Conservation (phyloP, 2,329 filamentous ascomycete species). For the Ploettnerulaceae sp. region DNA sequence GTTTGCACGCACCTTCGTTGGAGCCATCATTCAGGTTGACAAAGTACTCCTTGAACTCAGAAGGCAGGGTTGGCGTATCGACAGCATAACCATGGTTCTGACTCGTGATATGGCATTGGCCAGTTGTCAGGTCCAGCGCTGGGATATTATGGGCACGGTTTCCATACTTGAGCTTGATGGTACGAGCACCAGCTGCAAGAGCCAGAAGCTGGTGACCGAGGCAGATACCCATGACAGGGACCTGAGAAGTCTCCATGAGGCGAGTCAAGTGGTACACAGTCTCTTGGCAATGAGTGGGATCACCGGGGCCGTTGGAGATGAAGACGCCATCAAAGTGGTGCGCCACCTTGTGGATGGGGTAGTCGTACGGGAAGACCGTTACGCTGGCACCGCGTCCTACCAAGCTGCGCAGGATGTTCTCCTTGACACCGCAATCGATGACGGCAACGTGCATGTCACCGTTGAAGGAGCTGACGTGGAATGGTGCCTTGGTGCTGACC, state of each 20-base stretch:
- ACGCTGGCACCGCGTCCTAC: conserved; percentile 88
- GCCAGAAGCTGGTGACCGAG: conserved; percentile 95
- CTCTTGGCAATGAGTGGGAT: conserved; percentile 92
- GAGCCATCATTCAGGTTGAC: conserved; percentile 96
- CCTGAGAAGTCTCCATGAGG: conserved; percentile 83
- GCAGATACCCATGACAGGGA: conserved; percentile 97
- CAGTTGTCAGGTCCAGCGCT: conserved; percentile 87
- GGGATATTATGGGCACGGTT: conserved; percentile 99
- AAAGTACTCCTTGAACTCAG: conserved; percentile 96
- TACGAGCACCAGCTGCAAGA: conserved; percentile 79
- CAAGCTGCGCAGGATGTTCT: conserved; percentile 96
- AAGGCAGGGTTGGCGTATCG: conserved; percentile 73
- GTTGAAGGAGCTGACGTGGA: conserved; percentile 81
- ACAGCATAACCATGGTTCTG: conserved; percentile 99
- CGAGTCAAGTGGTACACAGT: conserved; percentile 89
- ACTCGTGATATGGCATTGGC: conserved; percentile 96
- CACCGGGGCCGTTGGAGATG: conserved; percentile 97
- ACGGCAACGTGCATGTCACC: conserved; percentile 88
- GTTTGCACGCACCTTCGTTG: conserved; percentile 67
- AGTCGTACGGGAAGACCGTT: conserved; percentile 93
- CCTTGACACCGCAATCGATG: conserved; percentile 98
- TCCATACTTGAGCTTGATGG: conserved; percentile 98
- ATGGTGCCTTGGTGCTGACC: conserved; percentile 96
- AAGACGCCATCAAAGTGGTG: conserved; percentile 98
- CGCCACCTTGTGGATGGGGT: conserved; percentile 95